Conservation (phyloP, 2,329 filamentous ascomycete genomes). For the Trichoderma atrobrunneum region DNA sequence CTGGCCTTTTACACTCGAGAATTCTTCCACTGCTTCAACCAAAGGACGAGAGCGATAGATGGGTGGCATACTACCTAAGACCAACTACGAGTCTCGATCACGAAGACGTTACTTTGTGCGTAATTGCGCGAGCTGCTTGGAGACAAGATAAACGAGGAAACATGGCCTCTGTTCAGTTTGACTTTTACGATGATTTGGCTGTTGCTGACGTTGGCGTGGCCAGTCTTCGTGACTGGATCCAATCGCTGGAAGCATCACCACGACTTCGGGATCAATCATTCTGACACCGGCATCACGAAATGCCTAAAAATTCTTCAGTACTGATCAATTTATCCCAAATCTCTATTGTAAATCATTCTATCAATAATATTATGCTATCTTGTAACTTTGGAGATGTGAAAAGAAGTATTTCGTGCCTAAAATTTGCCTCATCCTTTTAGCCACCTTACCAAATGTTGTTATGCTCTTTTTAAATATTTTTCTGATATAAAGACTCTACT, state of each 20-base stretch:
- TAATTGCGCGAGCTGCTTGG: background rate
- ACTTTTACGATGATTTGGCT: background rate
- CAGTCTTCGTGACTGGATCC: background rate
- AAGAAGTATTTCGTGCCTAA: background rate
- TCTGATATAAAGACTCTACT: background rate
- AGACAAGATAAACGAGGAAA: background rate
- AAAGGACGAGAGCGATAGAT: background rate
- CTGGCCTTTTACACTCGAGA: background rate
- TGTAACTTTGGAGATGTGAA: background rate
- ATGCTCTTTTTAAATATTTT: background rate
- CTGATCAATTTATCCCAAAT: rapidly evolving
- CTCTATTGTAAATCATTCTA: background rate
- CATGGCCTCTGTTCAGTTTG: background rate
- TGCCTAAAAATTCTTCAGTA: rapidly evolving
- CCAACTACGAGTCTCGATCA: background rate
- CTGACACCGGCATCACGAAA: rapidly evolving
- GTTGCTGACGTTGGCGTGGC: background rate
- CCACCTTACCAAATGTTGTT: rapidly evolving
- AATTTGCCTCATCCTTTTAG: background rate
- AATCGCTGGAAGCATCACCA: background rate
- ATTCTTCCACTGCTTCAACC: background rate
- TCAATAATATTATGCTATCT: background rate
- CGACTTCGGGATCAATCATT: rapidly evolving
- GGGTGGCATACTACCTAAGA: background rate
- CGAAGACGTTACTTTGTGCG: background rate